Evolutionary conservation across 2,329 filamentous ascomycete genomes (phyloP).

Genomic region (Coniochaeta sp.): DNA sequence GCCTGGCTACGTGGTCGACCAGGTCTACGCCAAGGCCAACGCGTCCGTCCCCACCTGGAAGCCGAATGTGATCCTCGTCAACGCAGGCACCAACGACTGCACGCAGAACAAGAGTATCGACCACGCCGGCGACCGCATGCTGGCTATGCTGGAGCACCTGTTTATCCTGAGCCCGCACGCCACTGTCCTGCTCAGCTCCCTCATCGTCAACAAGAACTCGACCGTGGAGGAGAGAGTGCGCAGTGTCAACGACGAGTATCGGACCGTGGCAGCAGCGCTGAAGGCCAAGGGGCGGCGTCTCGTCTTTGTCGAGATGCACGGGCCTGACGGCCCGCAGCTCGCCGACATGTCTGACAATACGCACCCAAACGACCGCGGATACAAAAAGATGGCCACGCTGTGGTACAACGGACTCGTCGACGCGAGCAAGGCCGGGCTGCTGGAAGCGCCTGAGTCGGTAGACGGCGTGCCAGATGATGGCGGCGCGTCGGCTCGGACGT

Average conservation of each 20-base stretch:
- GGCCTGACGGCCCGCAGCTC: constrained; percentile 17
- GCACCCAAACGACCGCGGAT: constrained; percentile 30
- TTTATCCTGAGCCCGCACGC: constrained; percentile 21
- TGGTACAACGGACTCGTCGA: constrained; percentile 24
- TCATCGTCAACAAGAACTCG: constrained; percentile 18
- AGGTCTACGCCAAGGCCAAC: constrained; percentile 26
- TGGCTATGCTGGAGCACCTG: constrained; percentile 26
- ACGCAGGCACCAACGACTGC: constrained; percentile 37
- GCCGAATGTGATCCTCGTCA: constrained; percentile 33
- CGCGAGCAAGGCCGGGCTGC: constrained; percentile 19
- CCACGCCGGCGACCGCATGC: constrained; percentile 23
- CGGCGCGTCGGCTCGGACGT: background rate
- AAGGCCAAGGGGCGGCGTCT: constrained; percentile 20
- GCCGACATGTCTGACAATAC: constrained; percentile 29
- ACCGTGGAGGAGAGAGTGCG: constrained; percentile 18
- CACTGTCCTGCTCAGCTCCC: constrained; percentile 30
- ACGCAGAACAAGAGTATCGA: constrained; percentile 22
- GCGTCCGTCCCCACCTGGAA: constrained; percentile 20
- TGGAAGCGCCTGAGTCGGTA: constrained; percentile 20
- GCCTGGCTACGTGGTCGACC: constrained; percentile 30
- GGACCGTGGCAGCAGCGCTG: constrained; percentile 18
- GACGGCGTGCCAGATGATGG: constrained; percentile 13
- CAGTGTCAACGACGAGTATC: constrained; percentile 25
- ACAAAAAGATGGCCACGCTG: constrained; percentile 32
- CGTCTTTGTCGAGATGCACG: constrained; percentile 33